Evolutionary conservation across 805 yeast genomes (phyloP).

Genomic region (Isabelozyma rhagii): DNA sequence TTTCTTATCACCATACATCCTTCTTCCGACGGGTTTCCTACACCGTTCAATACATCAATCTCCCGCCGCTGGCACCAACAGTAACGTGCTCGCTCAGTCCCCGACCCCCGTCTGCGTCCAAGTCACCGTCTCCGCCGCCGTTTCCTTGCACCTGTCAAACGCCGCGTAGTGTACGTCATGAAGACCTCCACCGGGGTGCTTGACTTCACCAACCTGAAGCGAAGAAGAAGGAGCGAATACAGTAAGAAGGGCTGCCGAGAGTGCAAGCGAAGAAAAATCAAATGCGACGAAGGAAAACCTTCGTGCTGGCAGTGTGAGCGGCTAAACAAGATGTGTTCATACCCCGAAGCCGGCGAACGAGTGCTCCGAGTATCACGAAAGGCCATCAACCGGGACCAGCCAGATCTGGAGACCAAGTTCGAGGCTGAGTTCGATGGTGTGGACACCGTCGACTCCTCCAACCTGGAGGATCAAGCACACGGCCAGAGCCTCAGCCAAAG

Average conservation of each 20-base stretch:
- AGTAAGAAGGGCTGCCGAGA: conserved; percentile 39
- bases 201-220: conserved; percentile 1
- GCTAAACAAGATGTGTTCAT: conserved; percentile 23
- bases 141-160: not conserved
- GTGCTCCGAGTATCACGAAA: conserved; percentile 20
- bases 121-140: not conserved
- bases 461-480: too few relatives aligned
- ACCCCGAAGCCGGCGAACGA: conserved; percentile 24
- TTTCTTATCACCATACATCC: too few relatives aligned
- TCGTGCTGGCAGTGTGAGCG: conserved; percentile 34
- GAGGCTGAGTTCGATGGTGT: not conserved
- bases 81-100: not conserved
- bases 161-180: not conserved
- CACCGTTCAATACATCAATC: not conserved
- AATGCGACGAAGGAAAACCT: conserved; percentile 36
- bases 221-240: conserved; percentile 13
- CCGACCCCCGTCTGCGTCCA: not conserved
- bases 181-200: not conserved
- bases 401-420: not conserved
- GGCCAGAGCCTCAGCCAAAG: too few relatives aligned
- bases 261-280: conserved; percentile 42
- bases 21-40: too few relatives aligned
- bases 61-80: not conserved
- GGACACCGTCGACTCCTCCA: not conserved
- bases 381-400: conserved; percentile 1